Base-by-base conservation (phyloP, 2,329 filamentous ascomycete species). In the Teratosphaeria pseudoeucalypti region DNA sequence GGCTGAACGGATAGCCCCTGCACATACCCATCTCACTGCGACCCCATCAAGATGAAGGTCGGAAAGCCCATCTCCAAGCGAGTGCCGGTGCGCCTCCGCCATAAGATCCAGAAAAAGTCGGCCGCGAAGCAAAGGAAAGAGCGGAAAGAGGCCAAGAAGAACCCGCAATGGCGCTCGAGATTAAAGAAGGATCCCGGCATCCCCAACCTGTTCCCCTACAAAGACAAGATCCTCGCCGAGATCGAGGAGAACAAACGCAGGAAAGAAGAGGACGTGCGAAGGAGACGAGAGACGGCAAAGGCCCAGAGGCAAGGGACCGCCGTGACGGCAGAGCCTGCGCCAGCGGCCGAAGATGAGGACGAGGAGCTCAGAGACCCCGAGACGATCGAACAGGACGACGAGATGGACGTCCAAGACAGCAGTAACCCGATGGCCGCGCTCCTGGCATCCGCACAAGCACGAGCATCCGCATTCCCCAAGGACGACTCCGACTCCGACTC, bases 151-250 rank as follows among this genome's bases (percentile, higher is more conserved):
- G 90, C 88, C 59, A 97, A 96, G 80, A 91, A 95, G 84, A 96
- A 96, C 75, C 92, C 94, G 37, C 85, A 96, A 89, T 97, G 94
- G 91, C 85, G 89, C 67, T 92, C 90, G 61, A 89, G 91, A 74
- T 74, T 96, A 67, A 97, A 96, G 84, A 99, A 97, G 79, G 94
- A 99, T 70, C 94, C 92, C 27, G 94, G 94, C 55, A 96, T 99
- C 63, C 94, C 94, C 49, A 99, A 97, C 72, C 78, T 96, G 39
- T 99, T 96, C 78, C 94, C 94, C 0, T 96, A 94, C 81, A 99
- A 99, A 79, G 92, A 96, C 74, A 92, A 88, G 80, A 83, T 99
- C 32, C 82, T 99, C 37, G 85, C 92, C 60, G 91, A 99, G 76
- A 95, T 99, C 68, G 94, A 99, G 77, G 90, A 96, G 77, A 87